Evolutionary conservation across 129 eudicot species (phyloP).

Genomic region (Lactuca saligna): DNA sequence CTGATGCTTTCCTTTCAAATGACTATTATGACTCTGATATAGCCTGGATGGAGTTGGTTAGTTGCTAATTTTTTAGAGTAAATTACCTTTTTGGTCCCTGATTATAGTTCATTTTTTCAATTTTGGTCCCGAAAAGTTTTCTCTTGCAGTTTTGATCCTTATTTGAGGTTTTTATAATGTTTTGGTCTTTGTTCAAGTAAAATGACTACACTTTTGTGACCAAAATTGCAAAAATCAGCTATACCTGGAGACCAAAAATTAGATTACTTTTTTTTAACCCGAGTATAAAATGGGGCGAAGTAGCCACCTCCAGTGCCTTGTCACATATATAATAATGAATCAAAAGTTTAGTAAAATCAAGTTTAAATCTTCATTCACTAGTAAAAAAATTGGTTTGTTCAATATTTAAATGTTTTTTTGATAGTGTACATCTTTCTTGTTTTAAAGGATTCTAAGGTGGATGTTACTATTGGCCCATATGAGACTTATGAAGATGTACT

Average conservation of each 20-base stretch:
- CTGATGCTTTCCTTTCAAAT: slow-evolving; percentile 91
- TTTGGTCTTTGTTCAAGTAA: too few relatives aligned
- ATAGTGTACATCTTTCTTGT: slow-evolving; percentile 19
- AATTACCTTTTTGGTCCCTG: background rate
- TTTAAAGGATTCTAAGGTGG: slow-evolving; percentile 87
- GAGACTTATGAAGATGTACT: slow-evolving; percentile 93
- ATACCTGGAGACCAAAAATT: too few relatives aligned
- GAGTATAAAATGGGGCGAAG: too few relatives aligned
- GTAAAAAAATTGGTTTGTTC: slow-evolving; percentile 13
- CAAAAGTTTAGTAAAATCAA: slow-evolving; percentile 7
- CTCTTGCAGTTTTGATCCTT: background rate
- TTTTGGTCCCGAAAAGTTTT: background rate
- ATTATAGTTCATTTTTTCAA: background rate
- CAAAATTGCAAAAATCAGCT: too few relatives aligned
- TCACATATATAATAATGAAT: background rate
- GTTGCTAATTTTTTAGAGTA: slow-evolving; percentile 19
- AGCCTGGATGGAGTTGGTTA: slow-evolving; percentile 97
- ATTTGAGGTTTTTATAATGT: background rate
- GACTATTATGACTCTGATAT: slow-evolving; percentile 95
- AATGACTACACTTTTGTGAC: too few relatives aligned
- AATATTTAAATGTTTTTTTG: slow-evolving; percentile 2
- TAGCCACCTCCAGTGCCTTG: too few relatives aligned
- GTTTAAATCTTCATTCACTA: slow-evolving; percentile 8
- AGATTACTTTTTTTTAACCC: too few relatives aligned
- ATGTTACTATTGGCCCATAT: slow-evolving; percentile 91